phyloP scores from a whole-genome alignment of 164 flowering plant species.

The Berberis vulgaris region DNA sequence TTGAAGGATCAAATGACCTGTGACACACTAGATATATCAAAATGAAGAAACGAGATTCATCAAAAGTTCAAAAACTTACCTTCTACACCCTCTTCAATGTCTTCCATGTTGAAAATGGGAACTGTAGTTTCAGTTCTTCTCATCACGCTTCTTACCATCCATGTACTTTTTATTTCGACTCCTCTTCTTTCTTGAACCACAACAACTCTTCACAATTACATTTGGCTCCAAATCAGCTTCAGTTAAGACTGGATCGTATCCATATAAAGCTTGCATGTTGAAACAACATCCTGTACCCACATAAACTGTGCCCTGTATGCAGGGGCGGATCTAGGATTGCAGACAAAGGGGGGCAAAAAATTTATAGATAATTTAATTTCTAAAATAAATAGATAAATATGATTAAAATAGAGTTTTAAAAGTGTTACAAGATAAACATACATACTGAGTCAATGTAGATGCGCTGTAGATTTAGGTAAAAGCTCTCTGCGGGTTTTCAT shows the following conservation, averaged over 20 bases:
- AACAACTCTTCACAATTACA: constrained; percentile 80
- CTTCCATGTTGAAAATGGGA: constrained; percentile 91
- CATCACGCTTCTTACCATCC: constrained; percentile 53
- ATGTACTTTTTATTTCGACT: constrained; percentile 54
- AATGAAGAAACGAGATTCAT: too few relatives aligned
- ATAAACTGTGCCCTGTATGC: constrained; percentile 95
- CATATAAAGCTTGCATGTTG: constrained; percentile 94
- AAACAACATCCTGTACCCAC: constrained; percentile 99
- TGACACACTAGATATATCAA: too few relatives aligned
- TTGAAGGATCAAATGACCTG: too few relatives aligned
- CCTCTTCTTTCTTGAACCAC: constrained; percentile 84
- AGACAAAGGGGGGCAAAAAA: too few relatives aligned
- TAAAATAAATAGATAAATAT: too few relatives aligned
- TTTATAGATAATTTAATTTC: too few relatives aligned
- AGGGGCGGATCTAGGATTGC: too few relatives aligned
- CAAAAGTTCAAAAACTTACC: constrained; percentile 29
- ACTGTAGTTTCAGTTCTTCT: constrained; percentile 75
- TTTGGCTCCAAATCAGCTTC: constrained; percentile 94
- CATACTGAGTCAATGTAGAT: too few relatives aligned
- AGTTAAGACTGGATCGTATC: constrained; percentile 88
- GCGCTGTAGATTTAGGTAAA: too few relatives aligned
- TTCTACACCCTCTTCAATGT: constrained; percentile 93
- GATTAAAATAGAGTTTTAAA: too few relatives aligned
- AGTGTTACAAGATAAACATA: too few relatives aligned
- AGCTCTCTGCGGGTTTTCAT: too few relatives aligned